Percentiles rank a stretch among this genome's conserved stretches.
phyloP scores from a whole-genome alignment of 2,329 filamentous ascomycete genomes.

The Curvularia spicifera region DNA sequence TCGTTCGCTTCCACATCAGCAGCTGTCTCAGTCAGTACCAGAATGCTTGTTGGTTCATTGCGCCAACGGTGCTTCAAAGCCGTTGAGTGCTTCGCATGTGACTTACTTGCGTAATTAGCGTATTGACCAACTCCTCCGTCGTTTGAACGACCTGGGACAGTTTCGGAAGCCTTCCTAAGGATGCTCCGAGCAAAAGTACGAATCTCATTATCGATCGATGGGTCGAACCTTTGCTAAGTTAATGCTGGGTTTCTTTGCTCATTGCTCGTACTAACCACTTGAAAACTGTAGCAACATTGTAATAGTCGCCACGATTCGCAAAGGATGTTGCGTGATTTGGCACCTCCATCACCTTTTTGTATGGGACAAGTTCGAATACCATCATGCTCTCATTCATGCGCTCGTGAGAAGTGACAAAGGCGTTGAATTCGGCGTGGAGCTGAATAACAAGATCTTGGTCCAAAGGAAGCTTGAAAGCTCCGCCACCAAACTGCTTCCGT shows the following conservation, averaged over 20 bases:
- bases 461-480: conserved; percentile 46
- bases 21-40: conserved; percentile 18
- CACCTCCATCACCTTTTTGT: conserved; percentile 33
- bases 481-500: conserved; percentile 48
- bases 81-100: no score
- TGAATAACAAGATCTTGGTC: conserved; percentile 28
- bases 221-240: conserved; percentile 31
- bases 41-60: background rate
- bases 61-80: background rate
- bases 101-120: conserved; percentile 41
- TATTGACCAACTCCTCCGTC: conserved; percentile 41
- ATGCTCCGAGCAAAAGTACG: conserved; percentile 34
- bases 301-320: conserved; percentile 43
- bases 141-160: conserved; percentile 25
- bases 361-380: conserved; percentile 41
- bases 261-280: conserved; percentile 37
- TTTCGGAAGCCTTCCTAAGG: conserved; percentile 35
- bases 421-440: conserved; percentile 36
- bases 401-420: conserved; percentile 35
- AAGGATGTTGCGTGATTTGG: conserved; percentile 36
- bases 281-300: conserved; percentile 41
- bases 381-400: conserved; percentile 36
- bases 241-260: background rate
- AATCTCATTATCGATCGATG: conserved; percentile 33
- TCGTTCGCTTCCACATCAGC: conserved; percentile 36